phyloP scores from a whole-genome alignment of 2,329 filamentous ascomycete species.

The Grosmannia clavigera region DNA sequence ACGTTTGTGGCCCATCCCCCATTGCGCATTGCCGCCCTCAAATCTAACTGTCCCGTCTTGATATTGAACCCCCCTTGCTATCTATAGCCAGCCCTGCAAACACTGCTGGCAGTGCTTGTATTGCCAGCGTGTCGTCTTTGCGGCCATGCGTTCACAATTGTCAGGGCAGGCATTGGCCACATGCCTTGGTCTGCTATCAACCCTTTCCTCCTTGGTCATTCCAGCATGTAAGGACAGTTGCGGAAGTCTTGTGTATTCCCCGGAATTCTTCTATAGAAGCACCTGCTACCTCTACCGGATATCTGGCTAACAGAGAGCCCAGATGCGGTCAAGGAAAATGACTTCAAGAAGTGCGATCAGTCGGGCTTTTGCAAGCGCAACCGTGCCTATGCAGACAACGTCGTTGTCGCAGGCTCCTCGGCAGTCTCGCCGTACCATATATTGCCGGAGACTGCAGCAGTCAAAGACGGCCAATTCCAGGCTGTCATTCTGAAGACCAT shows the following conservation, averaged over 20 bases:
- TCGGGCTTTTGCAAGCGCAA: constrained; percentile 97
- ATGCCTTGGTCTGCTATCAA: constrained; percentile 45
- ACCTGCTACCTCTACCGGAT: background rate
- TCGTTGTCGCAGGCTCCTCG: constrained; percentile 45
- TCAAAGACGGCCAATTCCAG: constrained; percentile 69
- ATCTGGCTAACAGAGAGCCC: constrained; percentile 1
- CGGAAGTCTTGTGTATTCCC: background rate
- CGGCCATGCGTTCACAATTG: constrained; percentile 38
- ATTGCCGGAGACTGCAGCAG: constrained; percentile 55
- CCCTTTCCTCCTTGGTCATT: constrained; percentile 40
- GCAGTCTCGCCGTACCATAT: constrained; percentile 79
- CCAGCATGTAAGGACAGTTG: constrained; percentile 48
- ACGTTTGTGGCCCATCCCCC: background rate
- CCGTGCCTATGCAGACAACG: constrained; percentile 74
- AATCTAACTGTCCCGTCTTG: background rate
- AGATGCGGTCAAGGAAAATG: constrained; percentile 87
- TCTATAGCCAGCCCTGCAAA: background rate
- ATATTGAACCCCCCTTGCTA: background rate
- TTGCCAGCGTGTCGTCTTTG: constrained; percentile 6
- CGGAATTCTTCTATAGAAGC: background rate
- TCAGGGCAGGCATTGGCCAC: constrained; percentile 50
- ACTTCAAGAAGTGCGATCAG: constrained; percentile 94
- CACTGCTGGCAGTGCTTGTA: constrained; percentile 4
- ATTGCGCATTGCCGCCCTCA: background rate
- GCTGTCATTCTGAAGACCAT: constrained; percentile 75